These are phyloP conservation scores for Collybiopsis luxurians DNA, from an alignment of 768 basidiomycete species.

Conservation along the genomic window DNA sequence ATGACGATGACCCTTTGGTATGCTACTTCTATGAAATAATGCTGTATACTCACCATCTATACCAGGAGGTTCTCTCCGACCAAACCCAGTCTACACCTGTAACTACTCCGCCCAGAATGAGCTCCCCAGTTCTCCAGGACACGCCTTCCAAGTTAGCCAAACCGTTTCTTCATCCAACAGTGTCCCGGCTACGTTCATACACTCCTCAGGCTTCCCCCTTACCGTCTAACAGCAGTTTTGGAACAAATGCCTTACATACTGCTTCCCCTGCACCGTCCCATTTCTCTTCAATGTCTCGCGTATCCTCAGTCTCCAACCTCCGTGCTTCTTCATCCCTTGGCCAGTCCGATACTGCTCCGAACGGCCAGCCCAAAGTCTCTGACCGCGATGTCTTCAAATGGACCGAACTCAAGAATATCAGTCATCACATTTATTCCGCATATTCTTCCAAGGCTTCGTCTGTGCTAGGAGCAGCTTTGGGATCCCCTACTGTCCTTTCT, in stretches of 20 bases:
- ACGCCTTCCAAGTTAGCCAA: conserved; percentile 40
- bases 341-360: conserved; percentile 16
- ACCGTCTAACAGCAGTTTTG: conserved; percentile 40
- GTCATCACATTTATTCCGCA: conserved; percentile 51
- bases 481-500: conserved; percentile 75
- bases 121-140: conserved; percentile 30
- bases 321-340: conserved; percentile 26
- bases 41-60: conserved; percentile 11
- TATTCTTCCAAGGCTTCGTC: conserved; percentile 57
- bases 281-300: conserved; percentile 68
- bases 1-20: conserved; percentile 16
- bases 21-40: conserved; percentile 22
- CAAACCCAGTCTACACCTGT: conserved; percentile 33
- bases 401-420: conserved; percentile 63
- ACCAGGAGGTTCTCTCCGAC: conserved; percentile 22
- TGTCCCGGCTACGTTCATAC: conserved; percentile 77
- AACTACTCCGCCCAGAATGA: conserved; percentile 36
- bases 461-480: conserved; percentile 56
- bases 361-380: conserved; percentile 14
- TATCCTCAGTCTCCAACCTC: conserved; percentile 58
- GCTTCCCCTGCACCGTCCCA: conserved; percentile 59
- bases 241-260: conserved; percentile 40
- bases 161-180: conserved; percentile 68
- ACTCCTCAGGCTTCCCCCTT: conserved; percentile 44
- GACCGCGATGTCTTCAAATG: conserved; percentile 71